Base-by-base conservation (phyloP, 2,329 filamentous ascomycete genomes). In the Xylariaceae sp. region DNA sequence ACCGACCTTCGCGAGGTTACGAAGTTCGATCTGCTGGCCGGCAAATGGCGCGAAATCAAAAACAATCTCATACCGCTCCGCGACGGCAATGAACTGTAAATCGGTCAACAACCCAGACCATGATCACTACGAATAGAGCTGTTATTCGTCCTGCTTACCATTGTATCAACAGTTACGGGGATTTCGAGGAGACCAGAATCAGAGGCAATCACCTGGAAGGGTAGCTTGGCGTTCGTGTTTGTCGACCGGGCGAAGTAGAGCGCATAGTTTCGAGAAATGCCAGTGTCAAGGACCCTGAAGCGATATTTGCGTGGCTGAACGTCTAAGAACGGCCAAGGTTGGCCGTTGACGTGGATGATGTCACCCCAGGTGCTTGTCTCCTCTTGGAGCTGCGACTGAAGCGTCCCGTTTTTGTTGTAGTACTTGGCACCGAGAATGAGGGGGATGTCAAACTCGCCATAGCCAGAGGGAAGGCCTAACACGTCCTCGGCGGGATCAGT, bases 301-400 rank as follows among this genome's bases (percentile, higher is more conserved):
- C 83, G 80, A 69, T 87, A 86, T 67, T 85, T 86, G 66, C 83
- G 78, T 6, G 82, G 82, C 69, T 87, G 80, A 3, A 86, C 83
- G n/a, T 78, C 75, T 8, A 84, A 63, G 60, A 76, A 85, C 2
- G 84, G 84, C 83, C 83, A 87, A 2, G 83, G 83, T 59, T 82
- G 78, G 2, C 80, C 80, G 62, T 86, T 86, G 53, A 85, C 82
- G 40, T 85, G 78, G 47, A 85, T 83, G 2, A 83, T 71, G 63
- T 86, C 83, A 33, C 83, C 83, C 65, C 77, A 84, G n/a, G 84
- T 72, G 58, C 76, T 80, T 21, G 73, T 71, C 2, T 71, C 69
- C 59, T 83, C 78, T 16, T 75, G 73, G 1, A 71, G 73, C 0
- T 79, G 75, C 5, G 76, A 79, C 16, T 76, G 70, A 7, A 86